Base-by-base conservation (phyloP, 352 stramenopile genomes). In the Pythium rishiriense region DNA sequence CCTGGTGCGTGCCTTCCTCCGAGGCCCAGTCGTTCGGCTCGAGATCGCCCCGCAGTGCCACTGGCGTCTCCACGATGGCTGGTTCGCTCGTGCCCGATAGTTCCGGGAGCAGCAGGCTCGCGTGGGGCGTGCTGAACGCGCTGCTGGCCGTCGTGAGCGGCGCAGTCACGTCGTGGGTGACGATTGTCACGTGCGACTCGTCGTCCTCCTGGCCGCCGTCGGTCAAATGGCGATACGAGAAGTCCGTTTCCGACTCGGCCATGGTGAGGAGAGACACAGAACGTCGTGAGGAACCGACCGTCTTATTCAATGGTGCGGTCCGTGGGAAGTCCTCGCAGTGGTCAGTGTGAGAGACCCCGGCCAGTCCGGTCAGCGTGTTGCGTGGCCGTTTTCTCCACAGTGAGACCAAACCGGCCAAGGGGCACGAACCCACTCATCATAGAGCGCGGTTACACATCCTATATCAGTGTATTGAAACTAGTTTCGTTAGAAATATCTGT, bases 11-110 rank as follows among this genome's bases (percentile, higher is more conserved):
- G 15, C 60, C 58, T 66, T 73, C 66, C 17, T 73, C 66, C 4
- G 66, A 73, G 7, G 59, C 60, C 66, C 66, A 73, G 49, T 73
- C 66, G 24, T 28, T 63, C 8, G 66, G 66, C 54, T 69, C 66
- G 3, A 33, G 31, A n/a, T 66, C 37, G 9, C 43, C 64, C 0
- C 17, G 26, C 14, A 12, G 26, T 15, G 25, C 28, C 5, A 43
- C 54, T 15, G 4, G 37, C 8, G 35, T 4, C 49, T 21, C 49
- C 3, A 25, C 26, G 17, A 29, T 22, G 37, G 37, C 53, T 39
- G 41, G 22, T n/a, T n/a, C 37, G 37, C 37, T 43, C 15, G 47
- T 10, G 0, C 26, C 25, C 17, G 57, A 57, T 22, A 41, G 26
- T 46, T 72, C 64, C 0, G 64, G 64, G 15, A 67, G 41, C 17